Conservation (phyloP, 257 asterid genomes). For the Handroanthus guayacan region DNA sequence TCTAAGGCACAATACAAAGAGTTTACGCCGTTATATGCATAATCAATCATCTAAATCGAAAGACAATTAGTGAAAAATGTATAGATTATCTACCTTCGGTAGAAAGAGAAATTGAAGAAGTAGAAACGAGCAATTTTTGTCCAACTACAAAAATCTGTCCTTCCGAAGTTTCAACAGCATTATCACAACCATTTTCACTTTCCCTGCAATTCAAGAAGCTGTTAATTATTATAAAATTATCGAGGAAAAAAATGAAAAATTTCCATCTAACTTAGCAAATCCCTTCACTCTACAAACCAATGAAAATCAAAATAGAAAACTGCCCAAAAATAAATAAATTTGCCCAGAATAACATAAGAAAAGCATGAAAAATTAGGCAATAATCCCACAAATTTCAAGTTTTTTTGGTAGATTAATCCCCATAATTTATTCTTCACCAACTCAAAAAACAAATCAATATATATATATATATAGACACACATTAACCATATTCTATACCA, state of each 20-base stretch:
- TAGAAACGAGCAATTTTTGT: conserved; percentile 60
- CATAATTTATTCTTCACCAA: background rate
- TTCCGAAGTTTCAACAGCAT: conserved; percentile 55
- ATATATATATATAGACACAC: background rate
- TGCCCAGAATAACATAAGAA: background rate
- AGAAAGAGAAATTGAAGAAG: conserved; percentile 78
- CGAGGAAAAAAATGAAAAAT: conserved; percentile 6
- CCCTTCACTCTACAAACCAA: background rate
- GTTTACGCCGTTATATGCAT: too few relatives aligned
- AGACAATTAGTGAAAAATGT: conserved; percentile 16
- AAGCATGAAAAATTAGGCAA: background rate
- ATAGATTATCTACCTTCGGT: conserved; percentile 64
- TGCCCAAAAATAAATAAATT: background rate
- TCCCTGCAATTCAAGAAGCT: conserved; percentile 36
- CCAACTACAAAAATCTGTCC: conserved; percentile 64
- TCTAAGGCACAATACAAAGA: conserved; percentile 44
- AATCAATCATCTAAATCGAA: background rate
- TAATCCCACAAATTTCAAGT: background rate
- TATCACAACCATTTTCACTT: conserved; percentile 55
- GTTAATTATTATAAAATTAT: background rate
- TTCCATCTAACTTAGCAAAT: background rate
- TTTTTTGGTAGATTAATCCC: background rate
- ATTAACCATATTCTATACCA: background rate
- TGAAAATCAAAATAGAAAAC: background rate
- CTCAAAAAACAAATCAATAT: background rate